phyloP scores from a whole-genome alignment of 2,329 filamentous ascomycete species.

The Aspergillus ochraceus region DNA sequence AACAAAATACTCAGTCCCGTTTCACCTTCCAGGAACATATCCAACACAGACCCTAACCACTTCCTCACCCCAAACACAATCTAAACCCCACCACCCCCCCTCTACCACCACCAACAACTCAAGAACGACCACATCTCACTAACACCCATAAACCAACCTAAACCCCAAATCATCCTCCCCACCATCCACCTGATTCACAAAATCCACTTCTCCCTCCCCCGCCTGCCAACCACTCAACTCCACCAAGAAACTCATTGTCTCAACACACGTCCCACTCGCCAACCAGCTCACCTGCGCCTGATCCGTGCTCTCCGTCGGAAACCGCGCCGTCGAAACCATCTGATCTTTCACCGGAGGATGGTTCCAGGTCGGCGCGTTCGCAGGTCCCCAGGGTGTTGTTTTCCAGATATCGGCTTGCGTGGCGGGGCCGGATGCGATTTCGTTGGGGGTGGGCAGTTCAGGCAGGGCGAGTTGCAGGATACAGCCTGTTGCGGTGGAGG shows the following conservation, averaged over 20 bases:
- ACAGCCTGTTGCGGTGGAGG: constrained; percentile 17
- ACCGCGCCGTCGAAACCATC: constrained; percentile 12
- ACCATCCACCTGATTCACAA: constrained; percentile 10
- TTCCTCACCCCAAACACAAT: too few relatives aligned
- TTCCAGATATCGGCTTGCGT: constrained; percentile 18
- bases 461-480: constrained; percentile 18
- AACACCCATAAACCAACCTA: constrained; percentile 18
- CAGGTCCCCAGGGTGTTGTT: constrained; percentile 8
- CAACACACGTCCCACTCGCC: constrained; percentile 11
- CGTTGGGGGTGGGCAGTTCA: constrained; percentile 1
- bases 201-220: constrained; percentile 11
- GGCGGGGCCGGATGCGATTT: constrained; percentile 12
- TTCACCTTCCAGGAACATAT: too few relatives aligned
- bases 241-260: constrained; percentile 19
- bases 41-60: too few relatives aligned
- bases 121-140: not conserved
- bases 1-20: too few relatives aligned
- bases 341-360: not conserved
- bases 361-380: constrained; percentile 11
- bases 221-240: constrained; percentile 18
- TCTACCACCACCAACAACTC: too few relatives aligned
- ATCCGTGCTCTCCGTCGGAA: constrained; percentile 9
- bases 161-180: constrained; percentile 14
- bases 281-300: constrained; percentile 1
- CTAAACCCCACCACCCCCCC: too few relatives aligned